Conservation (phyloP, 805 yeast genomes). For the Suhomyces vadensis region DNA sequence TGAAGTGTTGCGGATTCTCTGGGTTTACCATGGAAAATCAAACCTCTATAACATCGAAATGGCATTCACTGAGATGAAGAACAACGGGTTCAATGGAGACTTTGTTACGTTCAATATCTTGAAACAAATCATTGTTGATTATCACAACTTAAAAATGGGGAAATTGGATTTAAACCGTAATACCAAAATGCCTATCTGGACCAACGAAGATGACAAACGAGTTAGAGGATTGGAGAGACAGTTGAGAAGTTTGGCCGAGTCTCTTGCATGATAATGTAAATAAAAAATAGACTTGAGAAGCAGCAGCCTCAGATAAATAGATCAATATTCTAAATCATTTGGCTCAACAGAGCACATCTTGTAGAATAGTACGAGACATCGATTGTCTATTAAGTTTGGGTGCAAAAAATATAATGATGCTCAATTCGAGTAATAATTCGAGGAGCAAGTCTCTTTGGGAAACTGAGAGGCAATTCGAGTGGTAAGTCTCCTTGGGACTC, state of each 20-base stretch:
- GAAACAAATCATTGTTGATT: constrained; percentile 35
- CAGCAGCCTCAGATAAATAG: too few species aligned
- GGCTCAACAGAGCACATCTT: too few species aligned
- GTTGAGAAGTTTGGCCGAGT: constrained; percentile 8
- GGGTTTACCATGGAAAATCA: constrained; percentile 42
- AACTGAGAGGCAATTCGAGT: too few species aligned
- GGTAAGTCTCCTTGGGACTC: too few species aligned
- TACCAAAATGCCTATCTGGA: constrained; percentile 35
- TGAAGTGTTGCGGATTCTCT: constrained; percentile 34
- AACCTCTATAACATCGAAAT: constrained; percentile 37
- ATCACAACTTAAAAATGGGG: constrained; percentile 35
- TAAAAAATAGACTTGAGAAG: background rate
- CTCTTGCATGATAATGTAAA: constrained; percentile 3
- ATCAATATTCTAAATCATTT: too few species aligned
- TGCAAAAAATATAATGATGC: too few species aligned
- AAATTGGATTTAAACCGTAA: constrained; percentile 21
- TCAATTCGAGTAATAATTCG: too few species aligned
- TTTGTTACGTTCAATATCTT: constrained; percentile 35
- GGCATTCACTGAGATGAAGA: constrained; percentile 38
- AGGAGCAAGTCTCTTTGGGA: too few species aligned
- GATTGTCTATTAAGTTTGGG: too few species aligned
- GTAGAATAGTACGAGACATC: too few species aligned
- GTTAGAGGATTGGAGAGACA: constrained; percentile 23
- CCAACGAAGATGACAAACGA: constrained; percentile 36
- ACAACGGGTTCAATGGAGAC: constrained; percentile 44